Percentiles rank a stretch among this genome's conserved stretches.
These are phyloP conservation scores for Colletotrichum tanaceti DNA, from an alignment of 2,329 filamentous ascomycete species.

Conservation along the genomic window DNA sequence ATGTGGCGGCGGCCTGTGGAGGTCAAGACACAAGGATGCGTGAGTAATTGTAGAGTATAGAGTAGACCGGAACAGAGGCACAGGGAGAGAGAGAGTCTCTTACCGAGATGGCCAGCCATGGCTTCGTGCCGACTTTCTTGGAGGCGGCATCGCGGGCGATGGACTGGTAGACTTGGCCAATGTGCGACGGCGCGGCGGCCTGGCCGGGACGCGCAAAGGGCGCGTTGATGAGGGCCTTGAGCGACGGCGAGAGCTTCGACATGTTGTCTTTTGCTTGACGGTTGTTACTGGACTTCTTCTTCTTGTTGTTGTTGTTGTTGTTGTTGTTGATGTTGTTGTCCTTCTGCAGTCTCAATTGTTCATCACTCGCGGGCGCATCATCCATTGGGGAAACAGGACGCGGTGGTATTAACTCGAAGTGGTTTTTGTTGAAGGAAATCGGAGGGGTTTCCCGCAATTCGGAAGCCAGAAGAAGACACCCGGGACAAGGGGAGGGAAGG, in stretches of 20 bases:
- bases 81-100: slow-evolving; percentile 43
- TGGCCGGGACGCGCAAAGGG: slow-evolving; percentile 74
- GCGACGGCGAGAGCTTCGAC: slow-evolving; percentile 77
- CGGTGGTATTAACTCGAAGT: slow-evolving; percentile 17
- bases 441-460: slow-evolving; percentile 30
- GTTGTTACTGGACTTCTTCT: background rate
- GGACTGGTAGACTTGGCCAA: slow-evolving; percentile 71
- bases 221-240: slow-evolving; percentile 81
- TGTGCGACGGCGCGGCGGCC: slow-evolving; percentile 71
- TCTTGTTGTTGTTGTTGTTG: no score
- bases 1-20: slow-evolving; percentile 79
- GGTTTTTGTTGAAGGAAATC: slow-evolving; percentile 29
- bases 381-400: slow-evolving; percentile 23
- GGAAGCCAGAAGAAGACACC: slow-evolving; percentile 33
- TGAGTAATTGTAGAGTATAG: no score
- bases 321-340: no score
- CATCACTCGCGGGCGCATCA: slow-evolving; percentile 16
- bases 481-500: background rate
- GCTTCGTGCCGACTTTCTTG: slow-evolving; percentile 70
- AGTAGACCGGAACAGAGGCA: no score
- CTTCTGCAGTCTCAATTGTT: background rate
- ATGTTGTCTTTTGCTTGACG: slow-evolving; percentile 55
- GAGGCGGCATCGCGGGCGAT: slow-evolving; percentile 72
- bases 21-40: background rate
- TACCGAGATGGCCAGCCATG: slow-evolving; percentile 76